A percentile compares a stretch with the other conserved stretches of the same genome.
Evolutionary conservation across 2,329 filamentous ascomycete genomes (phyloP).

Genomic region (Fusarium subglutinans): DNA sequence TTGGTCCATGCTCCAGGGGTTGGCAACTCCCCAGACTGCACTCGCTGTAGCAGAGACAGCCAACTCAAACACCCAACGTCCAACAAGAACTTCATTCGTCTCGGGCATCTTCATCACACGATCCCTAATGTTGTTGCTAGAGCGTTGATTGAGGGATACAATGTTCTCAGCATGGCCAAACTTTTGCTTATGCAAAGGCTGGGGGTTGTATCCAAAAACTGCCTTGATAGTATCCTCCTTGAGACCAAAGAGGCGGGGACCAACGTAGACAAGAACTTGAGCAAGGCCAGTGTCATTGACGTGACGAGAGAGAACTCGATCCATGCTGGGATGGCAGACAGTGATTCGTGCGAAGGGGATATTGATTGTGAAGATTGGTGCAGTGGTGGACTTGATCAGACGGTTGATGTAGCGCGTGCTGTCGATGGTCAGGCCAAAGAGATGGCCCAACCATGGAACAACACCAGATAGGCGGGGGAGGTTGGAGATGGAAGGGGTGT

Average conservation of each 20-base stretch:
- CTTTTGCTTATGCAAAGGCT: conserved; percentile 42
- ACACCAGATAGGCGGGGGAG: conserved; percentile 33
- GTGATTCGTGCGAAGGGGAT: conserved; percentile 43
- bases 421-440: conserved; percentile 37
- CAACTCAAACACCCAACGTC: conserved; percentile 44
- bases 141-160: conserved; percentile 34
- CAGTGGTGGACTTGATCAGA: conserved; percentile 35
- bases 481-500: conserved; percentile 26
- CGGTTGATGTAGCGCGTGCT: conserved; percentile 42
- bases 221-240: conserved; percentile 33
- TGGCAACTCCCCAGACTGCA: conserved; percentile 45
- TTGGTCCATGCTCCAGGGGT: conserved; percentile 45
- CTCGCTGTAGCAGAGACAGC: conserved; percentile 45
- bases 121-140: conserved; percentile 31
- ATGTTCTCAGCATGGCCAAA: conserved; percentile 40
- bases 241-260: conserved; percentile 42
- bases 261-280: conserved; percentile 45
- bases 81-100: conserved; percentile 34
- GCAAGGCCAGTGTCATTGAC: conserved; percentile 44
- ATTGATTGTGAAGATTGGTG: conserved; percentile 44
- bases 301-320: conserved; percentile 41
- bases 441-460: conserved; percentile 41
- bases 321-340: conserved; percentile 42
- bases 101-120: conserved; percentile 34
- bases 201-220: conserved; percentile 42